These are phyloP conservation scores for Mortierella sp. DNA, from an alignment of 371 early-diverging fungal genomes.

Conservation along the genomic window DNA sequence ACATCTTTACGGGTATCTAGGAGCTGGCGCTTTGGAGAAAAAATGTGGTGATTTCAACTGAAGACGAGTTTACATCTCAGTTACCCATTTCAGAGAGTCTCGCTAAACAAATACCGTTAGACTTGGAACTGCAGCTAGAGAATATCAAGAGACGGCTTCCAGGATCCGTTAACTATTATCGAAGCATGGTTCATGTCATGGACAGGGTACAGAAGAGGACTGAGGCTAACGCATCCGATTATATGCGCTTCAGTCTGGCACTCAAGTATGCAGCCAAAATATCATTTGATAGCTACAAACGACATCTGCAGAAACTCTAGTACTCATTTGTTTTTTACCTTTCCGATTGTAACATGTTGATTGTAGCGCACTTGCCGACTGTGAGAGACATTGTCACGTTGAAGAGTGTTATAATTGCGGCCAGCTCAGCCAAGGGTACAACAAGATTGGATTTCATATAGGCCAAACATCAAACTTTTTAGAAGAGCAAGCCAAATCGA, in stretches of 20 bases:
- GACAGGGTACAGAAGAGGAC: constrained; percentile 75
- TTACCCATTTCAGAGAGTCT: constrained; percentile 30
- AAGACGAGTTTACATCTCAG: constrained; percentile 59
- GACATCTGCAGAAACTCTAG: background rate
- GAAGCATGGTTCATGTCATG: constrained; percentile 73
- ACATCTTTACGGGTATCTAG: background rate
- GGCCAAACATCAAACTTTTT: constrained; percentile 64
- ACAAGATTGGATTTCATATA: constrained; percentile 71
- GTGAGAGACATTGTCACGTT: constrained; percentile 72
- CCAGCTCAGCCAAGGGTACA: constrained; percentile 69
- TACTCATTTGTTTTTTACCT: constrained; percentile 3
- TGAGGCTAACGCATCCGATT: constrained; percentile 74
- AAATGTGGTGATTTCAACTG: constrained; percentile 55
- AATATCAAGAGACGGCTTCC: constrained; percentile 65
- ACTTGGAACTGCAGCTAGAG: constrained; percentile 65
- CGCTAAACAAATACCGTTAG: constrained; percentile 27
- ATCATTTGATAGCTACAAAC: too few relatives aligned
- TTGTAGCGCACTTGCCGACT: constrained; percentile 69
- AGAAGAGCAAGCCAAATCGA: constrained; percentile 67
- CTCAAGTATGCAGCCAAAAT: constrained; percentile 58
- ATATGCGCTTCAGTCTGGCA: constrained; percentile 66
- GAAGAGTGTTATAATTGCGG: constrained; percentile 73
- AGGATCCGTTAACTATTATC: constrained; percentile 69
- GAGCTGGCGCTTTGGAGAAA: constrained; percentile 60
- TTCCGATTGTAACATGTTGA: background rate